Conservation (phyloP, 345 rosid genomes). For the Angophora floribunda region DNA sequence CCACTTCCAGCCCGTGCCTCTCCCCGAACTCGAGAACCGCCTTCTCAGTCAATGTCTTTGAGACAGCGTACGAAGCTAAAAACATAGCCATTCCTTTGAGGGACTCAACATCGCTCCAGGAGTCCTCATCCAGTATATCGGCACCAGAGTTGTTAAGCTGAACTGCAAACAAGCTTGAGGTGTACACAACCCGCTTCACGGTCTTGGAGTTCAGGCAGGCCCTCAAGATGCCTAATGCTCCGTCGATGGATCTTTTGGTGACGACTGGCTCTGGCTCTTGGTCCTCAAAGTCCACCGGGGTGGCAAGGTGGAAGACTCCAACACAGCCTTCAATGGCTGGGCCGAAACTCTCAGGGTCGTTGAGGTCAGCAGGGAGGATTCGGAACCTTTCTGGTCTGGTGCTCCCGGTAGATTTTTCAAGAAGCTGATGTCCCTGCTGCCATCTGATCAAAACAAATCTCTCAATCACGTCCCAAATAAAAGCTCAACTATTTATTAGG, state of each 20-base stretch:
- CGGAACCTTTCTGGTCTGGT: slow-evolving; percentile 5
- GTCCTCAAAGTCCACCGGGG: not conserved
- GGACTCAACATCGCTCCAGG: slow-evolving; percentile 17
- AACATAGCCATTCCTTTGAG: not conserved
- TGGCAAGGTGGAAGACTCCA: slow-evolving; percentile 17
- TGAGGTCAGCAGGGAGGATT: slow-evolving; percentile 9
- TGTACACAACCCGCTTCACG: slow-evolving; percentile 52
- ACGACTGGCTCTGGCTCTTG: slow-evolving; percentile 34
- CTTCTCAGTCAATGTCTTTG: slow-evolving; percentile 20
- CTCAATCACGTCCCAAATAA: not conserved
- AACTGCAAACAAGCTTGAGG: slow-evolving; percentile 29
- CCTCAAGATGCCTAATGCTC: slow-evolving; percentile 38
- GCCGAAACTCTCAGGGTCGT: slow-evolving; percentile 7
- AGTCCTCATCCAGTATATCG: slow-evolving; percentile 16
- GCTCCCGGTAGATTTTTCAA: not conserved
- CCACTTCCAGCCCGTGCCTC: slow-evolving; percentile 20
- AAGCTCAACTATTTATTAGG: not conserved
- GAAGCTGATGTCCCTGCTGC: not conserved
- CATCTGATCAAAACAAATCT: not conserved
- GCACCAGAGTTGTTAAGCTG: not conserved
- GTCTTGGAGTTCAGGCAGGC: slow-evolving; percentile 39
- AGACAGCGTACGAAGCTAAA: not conserved
- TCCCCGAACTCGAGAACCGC: slow-evolving; percentile 14
- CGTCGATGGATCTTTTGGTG: slow-evolving; percentile 34
- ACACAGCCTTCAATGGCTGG: slow-evolving; percentile 1